Evolutionary conservation across 306 rosid genomes (phyloP).

Genomic region (Gastrolobium villosum): DNA sequence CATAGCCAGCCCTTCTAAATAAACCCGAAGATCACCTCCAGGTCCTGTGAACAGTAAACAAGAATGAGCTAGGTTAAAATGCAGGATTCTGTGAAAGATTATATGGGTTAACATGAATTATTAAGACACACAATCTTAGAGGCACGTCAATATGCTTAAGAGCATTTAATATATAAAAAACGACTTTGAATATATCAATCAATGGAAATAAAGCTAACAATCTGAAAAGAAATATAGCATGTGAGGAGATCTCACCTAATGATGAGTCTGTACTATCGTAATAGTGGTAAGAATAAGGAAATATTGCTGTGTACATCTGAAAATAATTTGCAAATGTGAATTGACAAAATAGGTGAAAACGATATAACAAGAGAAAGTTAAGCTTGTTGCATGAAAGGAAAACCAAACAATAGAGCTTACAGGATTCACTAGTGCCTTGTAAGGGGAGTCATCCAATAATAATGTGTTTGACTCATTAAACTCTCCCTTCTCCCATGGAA

Average conservation of each 20-base stretch:
- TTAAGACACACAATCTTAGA: slow-evolving; percentile 2
- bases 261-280: slow-evolving; percentile 58
- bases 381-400: slow-evolving; percentile 30
- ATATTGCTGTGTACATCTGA: slow-evolving; percentile 80
- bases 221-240: neutral
- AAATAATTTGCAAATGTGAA: slow-evolving; percentile 41
- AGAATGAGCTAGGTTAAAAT: neutral
- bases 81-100: neutral
- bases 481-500: slow-evolving; percentile 84
- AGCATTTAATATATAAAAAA: neutral
- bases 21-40: slow-evolving; percentile 76
- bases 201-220: slow-evolving; percentile 15
- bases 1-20: slow-evolving; percentile 67
- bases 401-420: slow-evolving; percentile 58
- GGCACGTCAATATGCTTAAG: neutral
- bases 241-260: slow-evolving; percentile 68
- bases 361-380: slow-evolving; percentile 36
- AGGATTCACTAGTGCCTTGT: slow-evolving; percentile 88
- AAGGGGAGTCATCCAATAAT: slow-evolving; percentile 92
- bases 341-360: slow-evolving; percentile 28
- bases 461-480: slow-evolving; percentile 83
- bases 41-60: slow-evolving; percentile 62
- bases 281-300: slow-evolving; percentile 73
- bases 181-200: neutral
- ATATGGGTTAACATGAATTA: slow-evolving; percentile 16